These are phyloP conservation scores for Chenopodium album DNA, from an alignment of 148 eudicot genomes.

Conservation along the genomic window DNA sequence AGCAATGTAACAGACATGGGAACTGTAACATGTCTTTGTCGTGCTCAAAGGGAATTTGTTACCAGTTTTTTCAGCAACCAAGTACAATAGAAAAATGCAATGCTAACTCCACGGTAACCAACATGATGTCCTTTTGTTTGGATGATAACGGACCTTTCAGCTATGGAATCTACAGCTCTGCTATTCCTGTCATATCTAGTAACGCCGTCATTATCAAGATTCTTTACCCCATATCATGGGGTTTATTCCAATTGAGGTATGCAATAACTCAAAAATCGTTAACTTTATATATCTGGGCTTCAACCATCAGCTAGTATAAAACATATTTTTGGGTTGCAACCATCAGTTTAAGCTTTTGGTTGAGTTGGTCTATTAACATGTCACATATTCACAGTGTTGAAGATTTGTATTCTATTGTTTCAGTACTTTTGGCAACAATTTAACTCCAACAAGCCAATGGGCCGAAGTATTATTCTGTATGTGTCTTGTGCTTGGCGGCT, in stretches of 20 bases:
- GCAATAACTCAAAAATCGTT: neutral
- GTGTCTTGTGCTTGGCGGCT: slow-evolving; percentile 44
- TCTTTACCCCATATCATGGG: slow-evolving; percentile 90
- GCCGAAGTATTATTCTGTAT: slow-evolving; percentile 42
- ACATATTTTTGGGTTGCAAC: too few relatives aligned
- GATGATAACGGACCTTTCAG: slow-evolving; percentile 55
- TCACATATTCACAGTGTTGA: too few relatives aligned
- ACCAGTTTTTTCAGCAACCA: slow-evolving; percentile 42
- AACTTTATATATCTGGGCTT: neutral
- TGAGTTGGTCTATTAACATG: too few relatives aligned
- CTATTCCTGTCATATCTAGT: slow-evolving; percentile 80
- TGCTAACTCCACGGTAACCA: slow-evolving; percentile 39
- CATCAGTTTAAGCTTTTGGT: too few relatives aligned
- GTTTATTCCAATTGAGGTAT: slow-evolving; percentile 80
- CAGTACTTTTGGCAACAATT: slow-evolving; percentile 40
- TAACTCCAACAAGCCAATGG: slow-evolving; percentile 41
- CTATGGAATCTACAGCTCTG: slow-evolving; percentile 69
- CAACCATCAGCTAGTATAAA: too few relatives aligned
- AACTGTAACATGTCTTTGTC: slow-evolving; percentile 53
- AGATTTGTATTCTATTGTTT: neutral
- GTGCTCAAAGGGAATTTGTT: slow-evolving; percentile 65
- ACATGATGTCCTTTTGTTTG: slow-evolving; percentile 52
- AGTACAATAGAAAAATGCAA: slow-evolving; percentile 37
- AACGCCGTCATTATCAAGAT: slow-evolving; percentile 66
- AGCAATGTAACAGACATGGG: slow-evolving; percentile 46